Conservation (phyloP, 768 basidiomycete genomes). For the Tephrocybe sp. region DNA sequence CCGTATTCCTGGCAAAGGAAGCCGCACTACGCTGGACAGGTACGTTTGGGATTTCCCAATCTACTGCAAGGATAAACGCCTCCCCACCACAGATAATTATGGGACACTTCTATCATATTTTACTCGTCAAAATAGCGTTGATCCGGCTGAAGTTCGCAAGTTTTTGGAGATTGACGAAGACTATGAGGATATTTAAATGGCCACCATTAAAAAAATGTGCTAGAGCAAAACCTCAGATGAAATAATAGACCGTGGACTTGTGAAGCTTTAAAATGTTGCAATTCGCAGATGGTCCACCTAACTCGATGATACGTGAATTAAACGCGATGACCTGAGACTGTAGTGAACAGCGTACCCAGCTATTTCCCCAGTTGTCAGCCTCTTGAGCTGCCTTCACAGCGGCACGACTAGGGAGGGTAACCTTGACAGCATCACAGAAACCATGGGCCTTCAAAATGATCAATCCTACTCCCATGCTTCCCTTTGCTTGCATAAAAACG, state of each 20-base stretch:
- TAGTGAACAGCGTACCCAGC: too few relatives aligned
- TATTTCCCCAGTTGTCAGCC: constrained; percentile 20
- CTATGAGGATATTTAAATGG: constrained; percentile 81
- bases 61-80: not conserved
- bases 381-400: constrained; percentile 19
- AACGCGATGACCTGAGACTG: not conserved
- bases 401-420: constrained; percentile 22
- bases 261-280: not conserved
- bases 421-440: constrained; percentile 22
- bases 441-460: constrained; percentile 21
- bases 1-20: constrained; percentile 75
- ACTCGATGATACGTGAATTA: not conserved
- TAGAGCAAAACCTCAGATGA: not conserved
- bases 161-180: constrained; percentile 70
- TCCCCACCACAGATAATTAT: constrained; percentile 61
- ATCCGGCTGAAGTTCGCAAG: constrained; percentile 61
- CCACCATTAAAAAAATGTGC: not conserved
- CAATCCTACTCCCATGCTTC: constrained; percentile 22
- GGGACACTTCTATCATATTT: constrained; percentile 64
- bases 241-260: not conserved
- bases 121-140: constrained; percentile 58
- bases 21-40: constrained; percentile 89
- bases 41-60: constrained; percentile 33
- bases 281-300: not conserved
- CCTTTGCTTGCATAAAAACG: constrained; percentile 23